Evolutionary conservation across 108 stramenopile species (phyloP).

Genomic region (Craspedostauros australis): DNA sequence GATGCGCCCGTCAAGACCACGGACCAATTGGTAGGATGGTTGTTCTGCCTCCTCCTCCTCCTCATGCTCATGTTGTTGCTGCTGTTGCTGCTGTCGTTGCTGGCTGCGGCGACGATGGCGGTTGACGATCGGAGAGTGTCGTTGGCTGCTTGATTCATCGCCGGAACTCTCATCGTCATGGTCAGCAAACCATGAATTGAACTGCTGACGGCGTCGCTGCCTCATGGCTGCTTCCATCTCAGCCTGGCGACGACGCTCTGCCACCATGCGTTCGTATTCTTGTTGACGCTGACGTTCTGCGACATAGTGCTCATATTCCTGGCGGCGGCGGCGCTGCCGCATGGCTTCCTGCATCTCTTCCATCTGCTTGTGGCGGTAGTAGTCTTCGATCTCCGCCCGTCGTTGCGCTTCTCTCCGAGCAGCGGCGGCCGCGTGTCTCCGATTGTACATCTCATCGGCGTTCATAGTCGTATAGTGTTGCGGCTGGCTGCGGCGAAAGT

Average conservation of each 20-base stretch:
- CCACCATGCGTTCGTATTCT: not conserved
- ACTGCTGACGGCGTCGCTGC: not conserved
- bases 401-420: no score
- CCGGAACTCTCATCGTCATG: not conserved
- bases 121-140: not conserved
- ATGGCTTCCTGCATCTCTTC: no score
- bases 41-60: conserved; percentile 6
- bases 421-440: no score
- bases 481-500: no score
- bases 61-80: not conserved
- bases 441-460: no score
- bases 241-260: not conserved
- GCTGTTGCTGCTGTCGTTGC: not conserved
- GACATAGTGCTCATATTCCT: no score
- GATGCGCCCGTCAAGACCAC: conserved; percentile 12
- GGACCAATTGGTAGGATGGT: conserved; percentile 5
- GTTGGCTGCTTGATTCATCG: not conserved
- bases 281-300: not conserved
- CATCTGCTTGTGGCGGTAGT: no score
- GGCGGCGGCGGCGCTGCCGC: no score
- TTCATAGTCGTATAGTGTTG: no score
- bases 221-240: not conserved
- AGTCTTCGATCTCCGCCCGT: no score
- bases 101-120: conserved; percentile 1
- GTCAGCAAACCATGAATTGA: no score